Conservation (phyloP, 192 early-diverging fungal species). For the Coemansia sp. region DNA sequence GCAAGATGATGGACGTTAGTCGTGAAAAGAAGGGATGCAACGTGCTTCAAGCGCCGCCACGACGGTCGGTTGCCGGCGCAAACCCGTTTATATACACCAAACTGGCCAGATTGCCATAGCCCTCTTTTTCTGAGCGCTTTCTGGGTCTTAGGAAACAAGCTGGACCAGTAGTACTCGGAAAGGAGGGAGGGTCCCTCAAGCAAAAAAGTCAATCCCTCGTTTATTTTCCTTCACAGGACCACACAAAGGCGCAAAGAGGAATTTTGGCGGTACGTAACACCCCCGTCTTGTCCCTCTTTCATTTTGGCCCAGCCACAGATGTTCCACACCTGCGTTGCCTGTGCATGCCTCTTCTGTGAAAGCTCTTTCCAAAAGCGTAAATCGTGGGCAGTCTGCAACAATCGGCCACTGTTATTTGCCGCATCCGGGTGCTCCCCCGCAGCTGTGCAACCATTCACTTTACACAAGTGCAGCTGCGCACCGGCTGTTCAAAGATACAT, state of each 20-base stretch:
- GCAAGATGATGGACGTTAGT: not conserved
- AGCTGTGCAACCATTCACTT: no score
- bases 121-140: conserved; percentile 6
- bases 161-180: not conserved
- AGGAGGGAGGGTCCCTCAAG: not conserved
- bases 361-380: not conserved
- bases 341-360: not conserved
- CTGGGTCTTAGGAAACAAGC: not conserved
- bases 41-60: not conserved
- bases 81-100: conserved; percentile 7
- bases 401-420: no score
- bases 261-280: not conserved
- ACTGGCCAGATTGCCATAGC: conserved; percentile 1
- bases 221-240: not conserved
- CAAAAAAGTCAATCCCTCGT: not conserved
- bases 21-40: conserved; percentile 1
- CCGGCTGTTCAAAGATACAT: no score
- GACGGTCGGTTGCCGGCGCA: not conserved
- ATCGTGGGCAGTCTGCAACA: no score
- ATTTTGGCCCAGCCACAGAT: not conserved
- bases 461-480: no score
- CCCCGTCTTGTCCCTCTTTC: not conserved
- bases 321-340: no score
- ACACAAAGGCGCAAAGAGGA: not conserved
- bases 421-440: no score